Conservation (phyloP, 495 filamentous ascomycete species). For the Xylaria scruposa region DNA sequence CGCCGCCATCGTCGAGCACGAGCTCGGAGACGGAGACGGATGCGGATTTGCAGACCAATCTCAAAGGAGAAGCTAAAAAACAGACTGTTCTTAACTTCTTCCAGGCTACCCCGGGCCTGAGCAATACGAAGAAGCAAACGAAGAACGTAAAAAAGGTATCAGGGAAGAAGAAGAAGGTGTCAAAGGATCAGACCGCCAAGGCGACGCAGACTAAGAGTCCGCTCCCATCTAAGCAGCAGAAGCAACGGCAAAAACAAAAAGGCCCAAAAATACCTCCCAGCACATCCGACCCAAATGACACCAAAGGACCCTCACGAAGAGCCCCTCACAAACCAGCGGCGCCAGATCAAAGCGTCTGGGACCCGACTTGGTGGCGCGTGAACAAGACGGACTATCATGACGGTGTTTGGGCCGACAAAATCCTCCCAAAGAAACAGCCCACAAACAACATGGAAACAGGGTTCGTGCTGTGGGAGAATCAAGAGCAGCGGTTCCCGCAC, state of each 20-base stretch:
- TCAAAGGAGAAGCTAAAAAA: background rate
- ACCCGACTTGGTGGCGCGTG: slow-evolving; percentile 31
- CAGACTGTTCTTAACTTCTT: background rate
- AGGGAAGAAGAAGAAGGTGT: background rate
- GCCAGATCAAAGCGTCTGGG: slow-evolving; percentile 16
- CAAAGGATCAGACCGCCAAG: background rate
- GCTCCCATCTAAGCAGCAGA: background rate
- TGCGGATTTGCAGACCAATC: background rate
- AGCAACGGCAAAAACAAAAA: background rate
- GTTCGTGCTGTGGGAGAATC: slow-evolving; percentile 29
- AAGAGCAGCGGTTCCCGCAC: slow-evolving; percentile 31
- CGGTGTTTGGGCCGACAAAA: background rate
- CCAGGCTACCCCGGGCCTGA: background rate
- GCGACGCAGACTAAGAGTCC: no score
- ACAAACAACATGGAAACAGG: slow-evolving; percentile 23
- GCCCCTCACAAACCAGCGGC: slow-evolving; percentile 15
- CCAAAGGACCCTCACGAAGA: slow-evolving; percentile 2
- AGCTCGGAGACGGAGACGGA: background rate
- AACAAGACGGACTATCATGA: slow-evolving; percentile 3
- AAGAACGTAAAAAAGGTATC: background rate
- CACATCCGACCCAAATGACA: background rate
- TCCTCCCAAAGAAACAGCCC: background rate
- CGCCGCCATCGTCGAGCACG: background rate
- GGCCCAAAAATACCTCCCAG: background rate
- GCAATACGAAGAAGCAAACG: background rate